phyloP scores from a whole-genome alignment of 805 yeast species.

The Priceomyces haplophilus region DNA sequence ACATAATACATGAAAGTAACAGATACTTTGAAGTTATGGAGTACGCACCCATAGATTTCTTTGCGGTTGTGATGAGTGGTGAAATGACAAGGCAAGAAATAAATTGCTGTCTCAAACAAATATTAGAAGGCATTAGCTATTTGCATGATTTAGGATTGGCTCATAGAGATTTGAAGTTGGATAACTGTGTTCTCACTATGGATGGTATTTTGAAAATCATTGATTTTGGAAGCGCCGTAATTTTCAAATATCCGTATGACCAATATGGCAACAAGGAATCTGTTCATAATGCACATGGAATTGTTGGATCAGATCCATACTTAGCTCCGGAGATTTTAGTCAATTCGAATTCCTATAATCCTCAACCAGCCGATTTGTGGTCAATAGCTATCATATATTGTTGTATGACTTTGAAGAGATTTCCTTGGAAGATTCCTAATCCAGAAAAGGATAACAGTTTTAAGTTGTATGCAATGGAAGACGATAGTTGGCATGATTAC shows the following conservation, averaged over 20 bases:
- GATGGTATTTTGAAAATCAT: slow-evolving; percentile 86
- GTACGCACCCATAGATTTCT: slow-evolving; percentile 87
- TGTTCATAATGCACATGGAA: slow-evolving; percentile 76
- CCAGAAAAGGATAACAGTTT: slow-evolving; percentile 71
- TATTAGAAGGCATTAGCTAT: slow-evolving; percentile 75
- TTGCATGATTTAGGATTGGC: slow-evolving; percentile 83
- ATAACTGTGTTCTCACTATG: slow-evolving; percentile 82
- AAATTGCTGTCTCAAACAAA: slow-evolving; percentile 86
- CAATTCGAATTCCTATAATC: slow-evolving; percentile 62
- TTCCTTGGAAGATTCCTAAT: slow-evolving; percentile 94
- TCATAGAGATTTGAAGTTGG: slow-evolving; percentile 87
- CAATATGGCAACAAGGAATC: slow-evolving; percentile 40
- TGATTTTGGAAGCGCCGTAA: slow-evolving; percentile 92
- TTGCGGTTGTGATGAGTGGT: slow-evolving; percentile 92
- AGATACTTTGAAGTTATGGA: slow-evolving; percentile 91
- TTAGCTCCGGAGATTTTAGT: slow-evolving; percentile 88
- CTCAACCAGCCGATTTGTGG: slow-evolving; percentile 94
- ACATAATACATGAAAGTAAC: slow-evolving; percentile 84
- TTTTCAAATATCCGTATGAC: slow-evolving; percentile 80
- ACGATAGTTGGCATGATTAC: slow-evolving; percentile 78
- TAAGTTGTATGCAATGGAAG: slow-evolving; percentile 76
- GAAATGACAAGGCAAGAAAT: slow-evolving; percentile 79
- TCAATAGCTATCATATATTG: slow-evolving; percentile 87
- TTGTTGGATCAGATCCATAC: slow-evolving; percentile 85
- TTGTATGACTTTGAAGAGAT: slow-evolving; percentile 86